phyloP scores from a whole-genome alignment of 129 eudicot species.

The Pittosporum tobira region DNA sequence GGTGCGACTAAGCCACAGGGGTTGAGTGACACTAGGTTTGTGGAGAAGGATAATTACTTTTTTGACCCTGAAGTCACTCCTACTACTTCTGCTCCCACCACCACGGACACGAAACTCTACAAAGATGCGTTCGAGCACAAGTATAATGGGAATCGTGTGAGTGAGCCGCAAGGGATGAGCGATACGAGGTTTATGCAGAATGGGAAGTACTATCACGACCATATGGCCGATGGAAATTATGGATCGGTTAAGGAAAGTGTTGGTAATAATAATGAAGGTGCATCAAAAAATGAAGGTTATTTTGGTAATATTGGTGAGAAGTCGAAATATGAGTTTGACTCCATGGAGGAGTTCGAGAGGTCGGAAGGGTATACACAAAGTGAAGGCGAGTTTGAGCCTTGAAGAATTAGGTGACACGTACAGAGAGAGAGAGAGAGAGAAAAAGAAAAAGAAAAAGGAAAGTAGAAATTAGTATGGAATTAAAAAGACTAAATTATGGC shows the following conservation, averaged over 20 bases:
- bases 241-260: conserved; percentile 22
- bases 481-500: background rate
- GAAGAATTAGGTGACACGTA: background rate
- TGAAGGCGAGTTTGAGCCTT: conserved; percentile 7
- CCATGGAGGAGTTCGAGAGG: conserved; percentile 74
- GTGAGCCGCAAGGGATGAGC: conserved; percentile 48
- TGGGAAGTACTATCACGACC: conserved; percentile 33
- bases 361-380: conserved; percentile 32
- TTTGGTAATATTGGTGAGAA: conserved; percentile 21
- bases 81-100: no score
- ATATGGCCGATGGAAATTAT: conserved; percentile 12
- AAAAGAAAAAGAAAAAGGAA: no score
- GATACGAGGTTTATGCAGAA: conserved; percentile 52
- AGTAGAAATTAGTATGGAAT: background rate
- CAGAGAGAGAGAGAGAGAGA: background rate
- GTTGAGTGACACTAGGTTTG: background rate
- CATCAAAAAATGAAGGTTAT: conserved; percentile 31
- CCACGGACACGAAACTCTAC: no score
- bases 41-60: background rate
- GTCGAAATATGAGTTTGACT: conserved; percentile 50
- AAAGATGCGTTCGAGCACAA: no score
- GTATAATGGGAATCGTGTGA: no score
- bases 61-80: background rate
- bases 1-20: background rate
- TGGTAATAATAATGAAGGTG: conserved; percentile 23